These are phyloP conservation scores for Citrullus colocynthis DNA, from an alignment of 306 rosid genomes.

Conservation along the genomic window DNA sequence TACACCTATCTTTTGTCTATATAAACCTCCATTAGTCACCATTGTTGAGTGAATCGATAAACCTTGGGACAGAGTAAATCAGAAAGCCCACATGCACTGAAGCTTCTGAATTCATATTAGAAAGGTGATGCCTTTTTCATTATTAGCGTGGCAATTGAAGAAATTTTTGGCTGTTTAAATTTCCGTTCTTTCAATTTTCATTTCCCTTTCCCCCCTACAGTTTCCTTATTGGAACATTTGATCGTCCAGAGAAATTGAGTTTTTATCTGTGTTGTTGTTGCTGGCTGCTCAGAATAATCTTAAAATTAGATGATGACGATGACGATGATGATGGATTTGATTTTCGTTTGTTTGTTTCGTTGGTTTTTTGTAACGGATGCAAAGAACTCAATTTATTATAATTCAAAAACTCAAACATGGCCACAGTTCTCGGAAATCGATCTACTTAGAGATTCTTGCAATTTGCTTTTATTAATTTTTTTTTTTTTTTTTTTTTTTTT, in stretches of 20 bases:
- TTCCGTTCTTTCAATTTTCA: background rate
- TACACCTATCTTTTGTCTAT: background rate
- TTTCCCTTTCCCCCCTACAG: background rate
- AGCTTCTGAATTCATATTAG: background rate
- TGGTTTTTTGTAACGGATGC: background rate
- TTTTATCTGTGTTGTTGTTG: too few relatives aligned
- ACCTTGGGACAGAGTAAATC: background rate
- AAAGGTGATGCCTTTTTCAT: background rate
- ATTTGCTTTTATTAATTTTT: background rate
- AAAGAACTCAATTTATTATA: background rate
- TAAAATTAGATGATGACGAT: background rate
- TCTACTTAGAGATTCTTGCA: background rate
- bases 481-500: background rate
- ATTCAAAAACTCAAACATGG: background rate
- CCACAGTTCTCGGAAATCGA: background rate
- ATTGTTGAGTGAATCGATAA: background rate
- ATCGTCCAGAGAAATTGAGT: too few relatives aligned
- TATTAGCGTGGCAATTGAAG: background rate
- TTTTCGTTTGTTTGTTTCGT: background rate
- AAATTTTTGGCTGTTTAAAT: background rate
- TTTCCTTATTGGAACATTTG: background rate
- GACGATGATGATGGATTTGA: background rate
- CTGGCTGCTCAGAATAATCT: too few relatives aligned
- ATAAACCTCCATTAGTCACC: background rate
- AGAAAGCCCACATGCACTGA: background rate